These are phyloP conservation scores for Aspergillus panamensis DNA, from an alignment of 495 filamentous ascomycete species.

Conservation along the genomic window DNA sequence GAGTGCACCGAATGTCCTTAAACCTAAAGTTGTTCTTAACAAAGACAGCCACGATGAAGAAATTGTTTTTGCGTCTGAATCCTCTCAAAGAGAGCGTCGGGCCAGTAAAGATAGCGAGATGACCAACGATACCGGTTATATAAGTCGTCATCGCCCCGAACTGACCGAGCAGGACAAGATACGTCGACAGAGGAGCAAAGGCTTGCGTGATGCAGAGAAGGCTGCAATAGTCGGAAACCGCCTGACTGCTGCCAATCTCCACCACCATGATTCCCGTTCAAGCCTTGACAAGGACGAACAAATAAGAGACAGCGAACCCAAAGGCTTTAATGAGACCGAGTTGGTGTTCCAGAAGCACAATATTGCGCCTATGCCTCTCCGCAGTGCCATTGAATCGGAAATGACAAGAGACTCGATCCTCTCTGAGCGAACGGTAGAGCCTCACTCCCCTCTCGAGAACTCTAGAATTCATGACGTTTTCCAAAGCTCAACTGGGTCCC, in stretches of 20 bases:
- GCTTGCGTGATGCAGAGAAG: slow-evolving; percentile 54
- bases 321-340: slow-evolving; percentile 57
- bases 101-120: slow-evolving; percentile 43
- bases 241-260: slow-evolving; percentile 61
- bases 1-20: slow-evolving; percentile 65
- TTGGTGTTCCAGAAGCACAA: slow-evolving; percentile 59
- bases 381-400: slow-evolving; percentile 80
- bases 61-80: slow-evolving; percentile 53
- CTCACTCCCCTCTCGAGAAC: slow-evolving; percentile 38
- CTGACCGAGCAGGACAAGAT: slow-evolving; percentile 51
- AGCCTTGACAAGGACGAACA: slow-evolving; percentile 53
- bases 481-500: slow-evolving; percentile 48
- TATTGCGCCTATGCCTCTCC: slow-evolving; percentile 78
- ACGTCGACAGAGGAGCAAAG: slow-evolving; percentile 57
- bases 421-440: slow-evolving; percentile 72
- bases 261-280: slow-evolving; percentile 61
- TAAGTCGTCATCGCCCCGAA: slow-evolving; percentile 49
- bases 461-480: slow-evolving; percentile 51
- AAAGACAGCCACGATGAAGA: slow-evolving; percentile 58
- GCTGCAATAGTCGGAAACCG: slow-evolving; percentile 52
- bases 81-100: slow-evolving; percentile 44
- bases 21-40: slow-evolving; percentile 63
- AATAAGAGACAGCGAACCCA: slow-evolving; percentile 37
- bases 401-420: slow-evolving; percentile 80
- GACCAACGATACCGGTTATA: slow-evolving; percentile 45